Conservation (phyloP, 768 basidiomycete species). For the Sporobolomyces pararoseus region DNA sequence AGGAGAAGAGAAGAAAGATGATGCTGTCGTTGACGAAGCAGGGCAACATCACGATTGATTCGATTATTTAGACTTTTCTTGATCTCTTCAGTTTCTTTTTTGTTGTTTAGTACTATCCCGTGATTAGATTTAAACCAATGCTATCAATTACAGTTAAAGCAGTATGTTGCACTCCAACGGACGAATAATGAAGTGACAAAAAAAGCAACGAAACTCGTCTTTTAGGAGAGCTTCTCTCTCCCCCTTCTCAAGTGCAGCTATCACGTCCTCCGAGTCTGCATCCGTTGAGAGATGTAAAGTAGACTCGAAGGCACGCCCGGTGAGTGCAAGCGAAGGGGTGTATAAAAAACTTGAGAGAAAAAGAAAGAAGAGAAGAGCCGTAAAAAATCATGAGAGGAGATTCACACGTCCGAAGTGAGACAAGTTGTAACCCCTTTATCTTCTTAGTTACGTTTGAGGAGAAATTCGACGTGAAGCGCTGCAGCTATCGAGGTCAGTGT, state of each 20-base stretch:
- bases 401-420: not conserved
- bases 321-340: slow-evolving; percentile 10
- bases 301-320: slow-evolving; percentile 21
- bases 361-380: slow-evolving; percentile 4
- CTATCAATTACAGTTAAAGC: too few relatives aligned
- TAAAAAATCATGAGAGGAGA: not conserved
- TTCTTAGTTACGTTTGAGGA: too few relatives aligned
- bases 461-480: too few relatives aligned
- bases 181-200: not conserved
- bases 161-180: slow-evolving; percentile 12
- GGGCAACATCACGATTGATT: too few relatives aligned
- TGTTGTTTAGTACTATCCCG: not conserved
- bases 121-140: not conserved
- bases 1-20: too few relatives aligned
- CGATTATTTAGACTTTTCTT: too few relatives aligned
- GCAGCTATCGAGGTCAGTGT: too few relatives aligned
- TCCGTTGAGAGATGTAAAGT: not conserved
- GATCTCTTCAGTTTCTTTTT: too few relatives aligned
- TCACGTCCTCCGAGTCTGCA: slow-evolving; percentile 20
- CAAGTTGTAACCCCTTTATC: not conserved
- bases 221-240: slow-evolving; percentile 20
- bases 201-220: slow-evolving; percentile 4
- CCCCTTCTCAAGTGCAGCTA: slow-evolving; percentile 19
- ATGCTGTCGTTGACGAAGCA: too few relatives aligned
- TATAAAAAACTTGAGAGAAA: slow-evolving; percentile 10